phyloP scores from a whole-genome alignment of 176 grass and related monocot genomes.

The Hordeum vulgare region MorexV3_pseudomolecules_assembly NC_058519.1:410490257-410490756 shows the following conservation, averaged over 20 bases:
- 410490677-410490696: slow-evolving; percentile 14
- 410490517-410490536: slow-evolving; percentile 35
- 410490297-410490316: slow-evolving; percentile 83
- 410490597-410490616: not conserved
- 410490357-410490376: slow-evolving; percentile 72
- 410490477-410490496: slow-evolving; percentile 59
- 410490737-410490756: not conserved
- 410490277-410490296: slow-evolving; percentile 63
- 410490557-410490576: slow-evolving; percentile 43
- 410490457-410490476: not conserved
- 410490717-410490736: slow-evolving; percentile 3
- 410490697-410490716: not conserved
- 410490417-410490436: not conserved
- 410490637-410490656: not conserved
- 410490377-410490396: slow-evolving; percentile 84
- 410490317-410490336: slow-evolving; percentile 95
- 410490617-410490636: slow-evolving; percentile 44
- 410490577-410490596: not conserved
- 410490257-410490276: slow-evolving; percentile 54
- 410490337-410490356: slow-evolving; percentile 82
- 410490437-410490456: not conserved
- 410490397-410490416: slow-evolving; percentile 14
- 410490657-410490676: not conserved
- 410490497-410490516: slow-evolving; percentile 60
- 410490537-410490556: slow-evolving; percentile 47